Evolutionary conservation across 805 yeast genomes (phyloP), one percentile per base, ranked within the genome.

Genomic region (Citeromyces matritensis): DNA sequence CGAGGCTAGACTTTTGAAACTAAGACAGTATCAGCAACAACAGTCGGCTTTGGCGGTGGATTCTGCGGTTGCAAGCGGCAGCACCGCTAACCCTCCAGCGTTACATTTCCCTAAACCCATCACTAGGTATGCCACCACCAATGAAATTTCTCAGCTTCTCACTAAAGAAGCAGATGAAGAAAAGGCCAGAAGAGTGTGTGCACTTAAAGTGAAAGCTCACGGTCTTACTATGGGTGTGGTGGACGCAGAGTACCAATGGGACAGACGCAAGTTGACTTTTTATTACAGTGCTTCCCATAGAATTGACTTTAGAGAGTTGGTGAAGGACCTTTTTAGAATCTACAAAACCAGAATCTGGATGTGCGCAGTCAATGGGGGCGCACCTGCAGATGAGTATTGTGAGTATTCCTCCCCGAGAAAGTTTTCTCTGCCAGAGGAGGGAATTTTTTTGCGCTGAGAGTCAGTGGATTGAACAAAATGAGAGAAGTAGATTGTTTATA

Each of bases 201-300:
- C 66, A 39, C 53, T 68, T 15, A 69, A 73, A 43, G 67, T 73
- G 26, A 60, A 66, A 37, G 67, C 67, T 17, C 60, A 58, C 37
- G 55, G 58, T 7, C 53, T 69, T 32, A 42, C 42, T 23, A 69
- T 81, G 86, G 58, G 53, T 34, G 65, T 81, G 32, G 63, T 75
- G 26, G 91, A 80, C 44, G 80, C 85, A 2, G 93, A 81, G 53
- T 81, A 79, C 53, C 93, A 81, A 53, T 81, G 82, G 74, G 93
- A 81, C 48, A 64, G 86, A 34, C 65, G 82, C 36, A 81, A 81
- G 55, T 66, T 81, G 45, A 81, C 84, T 9, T 79, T 81, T 47
- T 81, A 79, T 54, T 77, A 77, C 49, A 55, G 47, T 21, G 70
- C 76, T 33, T 58, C 60, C 32, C 68, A 69, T 39, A 60, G 93